A percentile compares a stretch with the other conserved stretches of the same genome.
These are phyloP conservation scores for Tausonia pullulans DNA, from an alignment of 1,284 basidiomycete species.

Conservation along the genomic window DNA sequence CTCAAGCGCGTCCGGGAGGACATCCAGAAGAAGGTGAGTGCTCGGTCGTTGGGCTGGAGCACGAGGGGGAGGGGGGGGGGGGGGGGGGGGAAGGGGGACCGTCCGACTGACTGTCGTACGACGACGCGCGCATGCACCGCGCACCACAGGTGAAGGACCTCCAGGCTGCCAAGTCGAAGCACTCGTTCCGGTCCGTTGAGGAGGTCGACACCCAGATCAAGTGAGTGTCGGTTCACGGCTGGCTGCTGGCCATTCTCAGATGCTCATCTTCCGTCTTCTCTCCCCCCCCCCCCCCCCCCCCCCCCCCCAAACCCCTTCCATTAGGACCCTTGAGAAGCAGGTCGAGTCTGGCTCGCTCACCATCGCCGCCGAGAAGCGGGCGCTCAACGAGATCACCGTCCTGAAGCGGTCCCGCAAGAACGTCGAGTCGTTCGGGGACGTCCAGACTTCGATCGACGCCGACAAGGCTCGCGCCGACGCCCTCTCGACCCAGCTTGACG, in stretches of 20 bases:
- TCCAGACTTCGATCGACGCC: constrained; percentile 72
- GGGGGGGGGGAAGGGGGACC: background rate
- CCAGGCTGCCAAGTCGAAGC: constrained; percentile 68
- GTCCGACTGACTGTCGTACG: background rate
- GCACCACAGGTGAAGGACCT: constrained; percentile 67
- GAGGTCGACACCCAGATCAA: constrained; percentile 80
- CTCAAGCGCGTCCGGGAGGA: constrained; percentile 69
- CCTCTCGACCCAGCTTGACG: constrained; percentile 73
- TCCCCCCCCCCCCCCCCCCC: background rate
- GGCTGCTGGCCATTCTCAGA: background rate
- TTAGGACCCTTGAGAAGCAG: constrained; percentile 68
- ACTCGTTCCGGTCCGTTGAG: constrained; percentile 69
- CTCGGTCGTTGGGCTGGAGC: background rate
- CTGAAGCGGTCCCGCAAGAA: constrained; percentile 56
- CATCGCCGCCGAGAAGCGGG: constrained; percentile 90
- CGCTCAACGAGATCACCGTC: constrained; percentile 73
- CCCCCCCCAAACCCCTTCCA: constrained; percentile 3
- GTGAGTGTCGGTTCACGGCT: constrained; percentile 39
- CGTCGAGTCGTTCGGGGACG: constrained; percentile 49
- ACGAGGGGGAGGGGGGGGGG: background rate
- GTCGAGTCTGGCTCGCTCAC: constrained; percentile 88
- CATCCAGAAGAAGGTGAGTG: constrained; percentile 66
- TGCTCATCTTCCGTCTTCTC: constrained; percentile 5
- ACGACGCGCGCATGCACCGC: too few relatives aligned
- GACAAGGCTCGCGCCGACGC: constrained; percentile 69